Evolutionary conservation across 345 rosid genomes (phyloP), one percentile per base, ranked within the genome.

Genomic region (Physaria fendleri): DNA sequence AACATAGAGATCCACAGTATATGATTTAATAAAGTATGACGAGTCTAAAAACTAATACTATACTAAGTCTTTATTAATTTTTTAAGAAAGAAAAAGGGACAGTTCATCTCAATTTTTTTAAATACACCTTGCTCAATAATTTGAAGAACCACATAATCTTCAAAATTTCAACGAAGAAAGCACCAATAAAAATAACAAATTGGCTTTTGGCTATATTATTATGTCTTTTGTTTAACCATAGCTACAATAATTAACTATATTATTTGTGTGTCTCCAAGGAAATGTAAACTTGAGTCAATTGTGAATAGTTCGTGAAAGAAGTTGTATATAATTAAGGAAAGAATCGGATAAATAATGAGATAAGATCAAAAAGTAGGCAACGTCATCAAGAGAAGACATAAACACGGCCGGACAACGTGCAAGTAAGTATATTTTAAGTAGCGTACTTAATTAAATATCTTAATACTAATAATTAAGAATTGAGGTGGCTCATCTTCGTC

Each of bases 381-480:
- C 59, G 30, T 67, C 21, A 39, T 15, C 6, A 4, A 37, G 45
- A 35, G 8, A 4, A 37, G 45, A 35, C 40, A 49, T 59, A 48
- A 30, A 58, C 9, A 56, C 12, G 60, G 72, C 59, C 54, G 72
- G 54, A 67, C 66, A 67, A 67, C 72, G 66, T 67, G 72, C 66
- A 67, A 59, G 13, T 42, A 42, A n/a, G 1, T 41, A n/a, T 67
- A 48, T 39, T 58, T 56, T 40, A 40, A 49, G 16, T 49, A 16
- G 4, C 56, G 18, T 66, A 49, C 52, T 2, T 2, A 49, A 24
- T 48, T 32, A 15, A 50, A 7, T 46, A 7, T 11, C 11, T 63
- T 46, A 8, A 0, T 6, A 11, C n/a, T n/a, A 14, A 5, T 9
- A 13, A 18, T 32, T 25, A 49, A 48, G 56, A 12, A n/a, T n/a